Percentiles rank a stretch among this genome's conserved stretches.
phyloP scores from a whole-genome alignment of 495 filamentous ascomycete species.

The Cenococcum geophilum region DNA sequence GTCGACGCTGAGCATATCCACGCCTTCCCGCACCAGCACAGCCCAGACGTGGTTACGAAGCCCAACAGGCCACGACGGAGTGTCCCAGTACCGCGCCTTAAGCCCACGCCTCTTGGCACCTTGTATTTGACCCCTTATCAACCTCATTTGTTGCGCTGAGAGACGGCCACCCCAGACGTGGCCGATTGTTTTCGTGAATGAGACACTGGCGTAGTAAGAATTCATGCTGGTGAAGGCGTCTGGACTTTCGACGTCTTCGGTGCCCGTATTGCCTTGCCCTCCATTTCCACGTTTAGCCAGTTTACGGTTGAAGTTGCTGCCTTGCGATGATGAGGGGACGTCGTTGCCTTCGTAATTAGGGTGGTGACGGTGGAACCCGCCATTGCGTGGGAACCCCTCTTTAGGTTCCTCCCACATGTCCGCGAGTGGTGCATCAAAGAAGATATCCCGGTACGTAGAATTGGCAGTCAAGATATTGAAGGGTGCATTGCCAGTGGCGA shows the following conservation, averaged over 20 bases:
- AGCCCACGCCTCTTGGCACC: conserved; percentile 23
- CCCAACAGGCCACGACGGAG: conserved; percentile 32
- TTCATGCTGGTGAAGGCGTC: conserved; percentile 34
- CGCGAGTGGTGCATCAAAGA: conserved; percentile 33
- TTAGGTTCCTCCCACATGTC: conserved; percentile 14
- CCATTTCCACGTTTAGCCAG: neutral
- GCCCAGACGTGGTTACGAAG: conserved; percentile 31
- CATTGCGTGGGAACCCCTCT: neutral
- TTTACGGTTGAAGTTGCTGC: neutral
- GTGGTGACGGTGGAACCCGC: neutral
- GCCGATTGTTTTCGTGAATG: conserved; percentile 39
- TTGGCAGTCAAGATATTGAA: conserved; percentile 26
- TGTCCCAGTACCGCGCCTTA: conserved; percentile 30
- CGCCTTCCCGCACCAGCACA: conserved; percentile 24
- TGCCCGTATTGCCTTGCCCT: conserved; percentile 30
- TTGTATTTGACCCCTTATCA: conserved; percentile 25
- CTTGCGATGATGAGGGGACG: neutral
- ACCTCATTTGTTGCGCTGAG: conserved; percentile 14
- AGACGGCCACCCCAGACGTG: conserved; percentile 34
- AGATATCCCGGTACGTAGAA: conserved; percentile 29
- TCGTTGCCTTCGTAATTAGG: neutral
- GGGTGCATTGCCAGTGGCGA: conserved; percentile 30
- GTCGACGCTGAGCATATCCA: conserved; percentile 30
- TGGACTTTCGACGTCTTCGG: conserved; percentile 5
- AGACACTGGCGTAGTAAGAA: conserved; percentile 41